Evolutionary conservation across 176 grass and related monocot genomes (phyloP).

Genomic region (Ensete glaucum): DNA sequence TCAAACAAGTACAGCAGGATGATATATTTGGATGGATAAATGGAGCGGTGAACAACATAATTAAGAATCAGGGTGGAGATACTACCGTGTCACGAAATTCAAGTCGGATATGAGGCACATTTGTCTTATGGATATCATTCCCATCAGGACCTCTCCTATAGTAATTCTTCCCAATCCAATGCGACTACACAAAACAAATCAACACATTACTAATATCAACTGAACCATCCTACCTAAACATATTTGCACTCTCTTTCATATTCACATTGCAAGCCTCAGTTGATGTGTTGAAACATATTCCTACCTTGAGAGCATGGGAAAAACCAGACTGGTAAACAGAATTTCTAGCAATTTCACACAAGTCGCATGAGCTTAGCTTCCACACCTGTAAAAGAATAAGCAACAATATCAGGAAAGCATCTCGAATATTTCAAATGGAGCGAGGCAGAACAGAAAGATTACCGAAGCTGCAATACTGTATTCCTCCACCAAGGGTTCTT

Average conservation of each 20-base stretch:
- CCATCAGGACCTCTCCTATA: slow-evolving; percentile 73
- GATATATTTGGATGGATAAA: background rate
- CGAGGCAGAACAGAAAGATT: slow-evolving; percentile 4
- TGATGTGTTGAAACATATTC: background rate
- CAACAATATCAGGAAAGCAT: slow-evolving; percentile 11
- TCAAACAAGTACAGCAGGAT: background rate
- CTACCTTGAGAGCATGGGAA: slow-evolving; percentile 85
- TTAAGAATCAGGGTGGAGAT: background rate
- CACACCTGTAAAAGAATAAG: slow-evolving; percentile 44
- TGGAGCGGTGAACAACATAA: too few species aligned
- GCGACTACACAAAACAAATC: slow-evolving; percentile 37
- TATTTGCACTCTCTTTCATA: background rate
- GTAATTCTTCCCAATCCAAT: slow-evolving; percentile 91
- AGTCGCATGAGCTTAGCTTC: slow-evolving; percentile 80
- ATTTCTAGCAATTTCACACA: slow-evolving; percentile 94
- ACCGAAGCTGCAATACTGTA: slow-evolving; percentile 93
- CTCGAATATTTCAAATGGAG: background rate
- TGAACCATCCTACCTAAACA: background rate
- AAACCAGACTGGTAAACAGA: slow-evolving; percentile 89
- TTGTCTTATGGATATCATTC: slow-evolving; percentile 80
- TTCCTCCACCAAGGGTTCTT: slow-evolving; percentile 98
- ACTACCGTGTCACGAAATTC: slow-evolving; percentile 79
- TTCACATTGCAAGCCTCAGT: too few species aligned
- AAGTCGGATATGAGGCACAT: slow-evolving; percentile 89
- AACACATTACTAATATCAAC: background rate